A percentile compares a stretch with the other conserved stretches of the same genome.
Conservation (phyloP, 805 yeast species). For the Kodamaea fukazawae region DNA sequence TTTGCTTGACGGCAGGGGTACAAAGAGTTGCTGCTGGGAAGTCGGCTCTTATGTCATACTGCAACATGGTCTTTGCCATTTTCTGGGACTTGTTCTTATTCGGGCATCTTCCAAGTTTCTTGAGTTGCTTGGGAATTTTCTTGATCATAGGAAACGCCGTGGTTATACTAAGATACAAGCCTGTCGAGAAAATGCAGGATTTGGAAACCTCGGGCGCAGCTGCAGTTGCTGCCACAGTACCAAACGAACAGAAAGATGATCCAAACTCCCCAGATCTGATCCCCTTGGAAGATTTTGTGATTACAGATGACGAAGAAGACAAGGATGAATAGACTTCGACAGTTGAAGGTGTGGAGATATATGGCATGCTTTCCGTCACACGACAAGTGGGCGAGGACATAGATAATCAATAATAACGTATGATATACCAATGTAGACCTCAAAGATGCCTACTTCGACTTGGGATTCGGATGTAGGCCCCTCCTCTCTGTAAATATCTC, state of each 20-base stretch:
- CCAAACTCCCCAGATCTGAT: slow-evolving; percentile 7
- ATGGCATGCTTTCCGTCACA: too few relatives aligned
- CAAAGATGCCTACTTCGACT: too few relatives aligned
- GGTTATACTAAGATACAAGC: slow-evolving; percentile 52
- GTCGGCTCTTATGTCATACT: slow-evolving; percentile 71
- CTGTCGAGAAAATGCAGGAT: slow-evolving; percentile 7
- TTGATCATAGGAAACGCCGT: slow-evolving; percentile 67
- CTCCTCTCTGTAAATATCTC: too few relatives aligned
- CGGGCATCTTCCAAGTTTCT: slow-evolving; percentile 66
- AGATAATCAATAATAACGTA: too few relatives aligned
- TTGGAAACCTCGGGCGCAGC: slow-evolving; percentile 2
- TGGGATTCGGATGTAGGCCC: too few relatives aligned
- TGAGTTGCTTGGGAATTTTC: slow-evolving; percentile 67
- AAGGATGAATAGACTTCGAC: background rate
- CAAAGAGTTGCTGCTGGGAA: slow-evolving; percentile 78
- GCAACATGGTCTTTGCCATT: slow-evolving; percentile 75
- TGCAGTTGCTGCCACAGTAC: slow-evolving; percentile 1
- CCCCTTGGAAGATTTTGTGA: slow-evolving; percentile 27
- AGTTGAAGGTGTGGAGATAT: too few relatives aligned
- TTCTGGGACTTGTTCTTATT: slow-evolving; percentile 71
- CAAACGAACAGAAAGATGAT: slow-evolving; percentile 4
- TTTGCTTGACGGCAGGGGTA: slow-evolving; percentile 73
- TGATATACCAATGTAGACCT: too few relatives aligned
- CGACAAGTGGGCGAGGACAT: too few relatives aligned
- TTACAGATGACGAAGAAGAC: slow-evolving; percentile 25